A percentile compares a stretch with the other conserved stretches of the same genome.
These are phyloP conservation scores for Rutstroemia sp. DNA, from an alignment of 2,329 filamentous ascomycete species.

Conservation along the genomic window DNA sequence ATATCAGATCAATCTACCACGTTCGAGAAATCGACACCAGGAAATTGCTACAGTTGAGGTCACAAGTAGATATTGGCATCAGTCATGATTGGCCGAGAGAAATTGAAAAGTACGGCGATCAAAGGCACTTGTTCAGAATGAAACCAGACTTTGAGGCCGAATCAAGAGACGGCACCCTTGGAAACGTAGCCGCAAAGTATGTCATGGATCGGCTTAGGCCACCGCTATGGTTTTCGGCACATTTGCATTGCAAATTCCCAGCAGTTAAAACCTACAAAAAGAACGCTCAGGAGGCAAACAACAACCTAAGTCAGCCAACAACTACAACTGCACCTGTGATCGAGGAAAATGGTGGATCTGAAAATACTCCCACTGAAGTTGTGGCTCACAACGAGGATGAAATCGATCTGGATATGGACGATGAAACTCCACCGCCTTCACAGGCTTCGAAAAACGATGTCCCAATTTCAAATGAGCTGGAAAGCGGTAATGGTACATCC, in stretches of 20 bases:
- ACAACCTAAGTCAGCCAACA: neutral
- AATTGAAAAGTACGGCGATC: conserved; percentile 73
- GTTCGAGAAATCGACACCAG: conserved; percentile 84
- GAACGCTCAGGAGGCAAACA: conserved; percentile 13
- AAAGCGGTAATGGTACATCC: conserved; percentile 18
- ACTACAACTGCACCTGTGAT: neutral
- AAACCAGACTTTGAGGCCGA: conserved; percentile 74
- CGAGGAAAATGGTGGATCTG: neutral
- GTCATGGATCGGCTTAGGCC: conserved; percentile 78
- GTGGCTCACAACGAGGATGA: conserved; percentile 53
- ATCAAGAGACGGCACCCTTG: conserved; percentile 66
- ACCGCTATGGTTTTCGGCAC: conserved; percentile 85
- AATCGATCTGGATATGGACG: conserved; percentile 61
- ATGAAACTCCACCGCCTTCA: conserved; percentile 30
- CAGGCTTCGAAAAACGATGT: conserved; percentile 31
- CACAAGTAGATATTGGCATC: conserved; percentile 82
- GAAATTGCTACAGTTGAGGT: conserved; percentile 77
- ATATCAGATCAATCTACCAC: conserved; percentile 81
- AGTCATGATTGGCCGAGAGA: conserved; percentile 93
- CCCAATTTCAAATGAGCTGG: conserved; percentile 52
- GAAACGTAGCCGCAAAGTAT: conserved; percentile 70
- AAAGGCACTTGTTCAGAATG: conserved; percentile 56
- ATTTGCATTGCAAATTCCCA: conserved; percentile 82
- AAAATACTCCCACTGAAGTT: neutral
- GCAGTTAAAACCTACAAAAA: conserved; percentile 54